Base-by-base conservation (phyloP, 2,329 filamentous ascomycete species). In the Stachybotrys elegans region DNA sequence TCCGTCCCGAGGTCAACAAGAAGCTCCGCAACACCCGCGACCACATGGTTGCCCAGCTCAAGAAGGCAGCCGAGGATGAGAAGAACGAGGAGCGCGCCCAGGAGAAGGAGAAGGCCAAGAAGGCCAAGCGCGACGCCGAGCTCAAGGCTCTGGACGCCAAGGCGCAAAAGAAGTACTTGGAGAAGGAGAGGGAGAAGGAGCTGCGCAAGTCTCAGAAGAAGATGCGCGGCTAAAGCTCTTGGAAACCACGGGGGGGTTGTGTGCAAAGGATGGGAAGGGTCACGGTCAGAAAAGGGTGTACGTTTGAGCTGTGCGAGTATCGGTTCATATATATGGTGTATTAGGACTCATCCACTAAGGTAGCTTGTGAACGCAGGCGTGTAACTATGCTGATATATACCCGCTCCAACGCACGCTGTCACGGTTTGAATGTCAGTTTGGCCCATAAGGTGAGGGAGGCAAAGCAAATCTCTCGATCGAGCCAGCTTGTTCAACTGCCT, bases 1-100 rank as follows among this genome's bases (percentile, higher is more conserved):
- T 96, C 83, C 88, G 93, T 12, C 81, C 88, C 29, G 88, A 97
- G 72, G 90, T 95, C 25, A 71, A 85, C 63, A 88, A 88, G 65
- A 95, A 94, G 74, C 77, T 98, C 53, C 83, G 82, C 58, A 72
- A 73, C 49, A 84, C 83, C 25, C 89, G 93, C 51, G 92, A 97
- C 35, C 84, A 88, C 45, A 84, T 88, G 57, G 79, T 87, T 57
- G 78, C 79, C 60, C 86, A 86, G 70, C 82, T 98, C 58, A 83
- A 86, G 65, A 90, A 87, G 68, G 71, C 79, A 0, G 81, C 84
- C 43, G 89, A 96, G 52, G 88, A 88, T 48, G 78, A 83, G 58
- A 89, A 89, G 73, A 85, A 81, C 60, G 87, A 91, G 70, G 85
- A 91, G 72, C 76, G 88, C 20, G 78, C 82, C 38, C 56, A 75